Evolutionary conservation across 176 grass and related monocot species (phyloP), one percentile per base, ranked within the genome.

Genomic region (Puccinellia tenuiflora): DNA sequence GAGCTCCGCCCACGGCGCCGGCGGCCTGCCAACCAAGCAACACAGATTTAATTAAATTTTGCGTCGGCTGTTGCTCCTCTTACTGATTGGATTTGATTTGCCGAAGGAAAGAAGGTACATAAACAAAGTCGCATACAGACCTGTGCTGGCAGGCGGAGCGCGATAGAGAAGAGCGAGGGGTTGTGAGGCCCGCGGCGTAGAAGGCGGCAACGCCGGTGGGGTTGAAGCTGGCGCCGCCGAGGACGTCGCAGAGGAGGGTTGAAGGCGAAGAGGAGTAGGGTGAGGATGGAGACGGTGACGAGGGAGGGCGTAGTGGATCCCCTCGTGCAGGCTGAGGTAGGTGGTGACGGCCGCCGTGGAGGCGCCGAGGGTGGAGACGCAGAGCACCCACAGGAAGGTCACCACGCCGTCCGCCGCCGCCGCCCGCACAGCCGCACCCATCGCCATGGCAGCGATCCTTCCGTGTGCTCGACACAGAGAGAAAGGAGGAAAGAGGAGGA

Each of bases 101-200:
- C 3, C 6, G 22, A 52, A n/a, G n/a, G 42, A 18, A 62, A 52
- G 5, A 72, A 28, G 15, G 7, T 15, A 13, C 1, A n/a, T n/a
- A 5, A 48, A 47, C 13, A 2, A 45, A 43, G n/a, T 56, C 31
- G 40, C 68, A 29, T 29, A 94, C 92, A 14, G 37, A 94, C 92
- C 87, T 95, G 93, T 12, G 93, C 93, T 5, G 93, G 90, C 72
- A 95, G 80, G 73, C 93, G 87, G 85, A 95, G 82, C 24, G 90
- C 90, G 90, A 95, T 64, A 70, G 93, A 84, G 75, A 95, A 12
- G 74, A 95, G 87, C 62, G 78, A 37, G 55, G 87, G 43, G 39
- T 15, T 14, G 61, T 63, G 74, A 90, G 42, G 9, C 93, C 93
- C 2, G 93, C 93, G 74, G 93, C 90, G 62, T 95, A 90, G 90